Evolutionary conservation across 352 stramenopile species (phyloP).

Genomic region (Phytophthora cryptogea): DNA sequence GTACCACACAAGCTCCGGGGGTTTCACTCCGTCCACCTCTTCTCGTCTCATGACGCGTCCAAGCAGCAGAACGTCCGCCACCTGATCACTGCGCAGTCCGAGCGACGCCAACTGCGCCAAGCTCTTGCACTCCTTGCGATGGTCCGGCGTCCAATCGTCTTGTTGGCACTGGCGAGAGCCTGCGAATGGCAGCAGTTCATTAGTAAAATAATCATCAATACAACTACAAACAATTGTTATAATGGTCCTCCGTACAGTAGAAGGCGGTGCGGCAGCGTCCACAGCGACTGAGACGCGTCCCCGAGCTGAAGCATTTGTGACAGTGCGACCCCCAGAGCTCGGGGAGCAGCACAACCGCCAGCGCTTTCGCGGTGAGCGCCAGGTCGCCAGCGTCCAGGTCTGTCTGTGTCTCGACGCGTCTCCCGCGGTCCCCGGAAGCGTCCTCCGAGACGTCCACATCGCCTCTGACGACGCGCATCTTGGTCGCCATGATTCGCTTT

Average conservation of each 20-base stretch:
- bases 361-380: constrained; percentile 31
- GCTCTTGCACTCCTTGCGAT: constrained; percentile 61
- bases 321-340: constrained; percentile 64
- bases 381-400: constrained; percentile 36
- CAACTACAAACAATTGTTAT: neutral
- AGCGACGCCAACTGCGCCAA: constrained; percentile 50
- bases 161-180: constrained; percentile 68
- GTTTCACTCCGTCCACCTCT: constrained; percentile 11
- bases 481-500: constrained; percentile 5
- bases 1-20: constrained; percentile 57
- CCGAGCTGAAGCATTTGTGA: constrained; percentile 56
- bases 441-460: constrained; percentile 5
- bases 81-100: constrained; percentile 39
- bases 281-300: constrained; percentile 51
- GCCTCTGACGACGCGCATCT: constrained; percentile 25
- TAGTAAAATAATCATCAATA: neutral
- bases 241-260: constrained; percentile 54
- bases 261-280: constrained; percentile 54
- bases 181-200: constrained; percentile 14
- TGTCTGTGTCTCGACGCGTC: constrained; percentile 34
- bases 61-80: constrained; percentile 62
- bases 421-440: constrained; percentile 41
- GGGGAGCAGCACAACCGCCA: constrained; percentile 52
- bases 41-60: constrained; percentile 48
- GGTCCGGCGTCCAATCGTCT: constrained; percentile 63